These are phyloP conservation scores for Tulasnella calospora DNA, from an alignment of 768 basidiomycete species.

Conservation along the genomic window DNA sequence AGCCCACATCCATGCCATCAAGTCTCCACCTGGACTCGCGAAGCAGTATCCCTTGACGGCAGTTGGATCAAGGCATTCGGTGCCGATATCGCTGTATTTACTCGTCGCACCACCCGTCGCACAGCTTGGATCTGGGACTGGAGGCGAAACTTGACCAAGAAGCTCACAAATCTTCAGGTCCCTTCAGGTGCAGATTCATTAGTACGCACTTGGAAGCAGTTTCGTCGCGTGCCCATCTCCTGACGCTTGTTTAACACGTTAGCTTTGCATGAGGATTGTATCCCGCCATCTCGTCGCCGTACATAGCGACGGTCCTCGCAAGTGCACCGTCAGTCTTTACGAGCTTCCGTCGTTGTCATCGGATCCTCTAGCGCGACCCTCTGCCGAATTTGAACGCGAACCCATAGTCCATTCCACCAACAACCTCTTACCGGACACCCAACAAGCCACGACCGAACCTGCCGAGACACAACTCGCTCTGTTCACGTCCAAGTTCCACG, in stretches of 20 bases:
- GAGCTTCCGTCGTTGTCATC: constrained; percentile 6
- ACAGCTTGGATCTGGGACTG: constrained; percentile 2
- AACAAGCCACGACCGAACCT: not conserved
- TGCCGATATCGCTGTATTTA: not conserved
- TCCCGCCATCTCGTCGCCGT: constrained; percentile 2
- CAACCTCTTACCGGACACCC: not conserved
- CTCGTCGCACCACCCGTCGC: not conserved
- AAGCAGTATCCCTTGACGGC: not conserved
- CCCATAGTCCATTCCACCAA: not conserved
- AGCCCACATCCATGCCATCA: not conserved
- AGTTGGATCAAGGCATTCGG: not conserved
- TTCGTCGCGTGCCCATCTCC: not conserved
- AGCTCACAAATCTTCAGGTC: not conserved
- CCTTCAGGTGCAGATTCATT: not conserved
- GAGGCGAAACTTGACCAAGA: not conserved
- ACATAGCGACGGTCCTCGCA: not conserved
- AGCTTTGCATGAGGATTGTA: constrained; percentile 18
- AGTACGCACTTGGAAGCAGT: not conserved
- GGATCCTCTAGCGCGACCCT: not conserved
- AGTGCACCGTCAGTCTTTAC: constrained; percentile 14
- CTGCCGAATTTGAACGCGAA: not conserved
- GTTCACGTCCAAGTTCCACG: constrained; percentile 13
- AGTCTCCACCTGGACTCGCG: not conserved
- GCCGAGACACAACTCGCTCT: not conserved
- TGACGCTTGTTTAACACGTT: not conserved